Conservation (phyloP, 192 early-diverging fungal genomes). For the Backusella tarrabulga region DNA sequence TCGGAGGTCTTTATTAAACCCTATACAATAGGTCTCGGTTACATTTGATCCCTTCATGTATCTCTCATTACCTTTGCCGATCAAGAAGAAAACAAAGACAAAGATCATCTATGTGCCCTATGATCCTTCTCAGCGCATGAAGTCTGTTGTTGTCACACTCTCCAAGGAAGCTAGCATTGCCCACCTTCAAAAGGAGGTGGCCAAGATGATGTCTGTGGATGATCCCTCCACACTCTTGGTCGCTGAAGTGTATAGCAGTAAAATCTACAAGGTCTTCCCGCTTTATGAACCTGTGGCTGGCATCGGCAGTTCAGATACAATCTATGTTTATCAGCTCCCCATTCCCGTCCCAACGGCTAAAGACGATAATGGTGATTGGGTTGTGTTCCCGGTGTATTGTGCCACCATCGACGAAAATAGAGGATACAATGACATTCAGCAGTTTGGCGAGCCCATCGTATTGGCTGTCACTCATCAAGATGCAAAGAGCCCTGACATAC, state of each 20-base stretch:
- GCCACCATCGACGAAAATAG: conserved; percentile 31
- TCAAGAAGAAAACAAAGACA: conserved; percentile 52
- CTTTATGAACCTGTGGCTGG: conserved; percentile 46
- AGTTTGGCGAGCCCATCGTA: conserved; percentile 47
- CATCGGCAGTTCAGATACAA: conserved; percentile 32
- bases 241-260: conserved; percentile 50
- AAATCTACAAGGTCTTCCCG: conserved; percentile 55
- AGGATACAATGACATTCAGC: conserved; percentile 9
- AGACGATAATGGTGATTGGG: background rate
- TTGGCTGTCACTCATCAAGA: conserved; percentile 42
- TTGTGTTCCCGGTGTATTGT: conserved; percentile 33
- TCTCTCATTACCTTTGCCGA: conserved; percentile 77
- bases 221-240: conserved; percentile 40
- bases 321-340: conserved; percentile 37
- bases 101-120: conserved; percentile 53
- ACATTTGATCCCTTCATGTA: conserved; percentile 87
- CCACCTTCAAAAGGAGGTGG: conserved; percentile 60
- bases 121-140: conserved; percentile 37
- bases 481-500: conserved; percentile 26
- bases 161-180: conserved; percentile 63
- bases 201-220: conserved; percentile 48
- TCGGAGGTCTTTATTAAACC: no score
- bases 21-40: conserved; percentile 63
- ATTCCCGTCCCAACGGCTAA: conserved; percentile 17
- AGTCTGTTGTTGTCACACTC: conserved; percentile 52